phyloP scores from a whole-genome alignment of 2,329 filamentous ascomycete genomes.

The Apiospora kogelbergensis region DNA sequence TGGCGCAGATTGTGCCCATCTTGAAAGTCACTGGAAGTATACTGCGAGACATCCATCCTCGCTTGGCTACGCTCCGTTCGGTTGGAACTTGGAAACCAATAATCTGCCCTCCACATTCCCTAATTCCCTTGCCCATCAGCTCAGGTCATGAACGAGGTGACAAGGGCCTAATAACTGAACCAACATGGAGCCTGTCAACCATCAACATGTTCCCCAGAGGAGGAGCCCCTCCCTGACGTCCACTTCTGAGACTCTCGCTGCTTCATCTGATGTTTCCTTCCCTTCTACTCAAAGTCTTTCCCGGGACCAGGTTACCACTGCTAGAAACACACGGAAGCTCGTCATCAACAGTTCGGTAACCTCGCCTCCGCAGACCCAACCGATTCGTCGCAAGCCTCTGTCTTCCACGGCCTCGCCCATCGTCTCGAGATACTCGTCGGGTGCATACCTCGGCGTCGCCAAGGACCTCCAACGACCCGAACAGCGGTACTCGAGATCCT shows the following conservation, averaged over 20 bases:
- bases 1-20: neutral
- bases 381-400: conserved; percentile 62
- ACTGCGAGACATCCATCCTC: conserved; percentile 3
- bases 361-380: conserved; percentile 22
- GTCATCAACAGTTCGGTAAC: conserved; percentile 24
- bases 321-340: conserved; percentile 32
- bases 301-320: conserved; percentile 28
- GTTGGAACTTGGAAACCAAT: conserved; percentile 9
- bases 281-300: conserved; percentile 17
- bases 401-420: conserved; percentile 54
- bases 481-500: conserved; percentile 53
- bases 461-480: conserved; percentile 49
- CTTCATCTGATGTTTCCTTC: conserved; percentile 36
- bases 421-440: conserved; percentile 48
- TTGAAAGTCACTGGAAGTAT: neutral
- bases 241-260: conserved; percentile 38
- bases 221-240: conserved; percentile 13
- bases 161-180: conserved; percentile 9
- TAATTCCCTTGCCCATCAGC: conserved; percentile 6
- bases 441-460: conserved; percentile 34
- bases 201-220: conserved; percentile 1
- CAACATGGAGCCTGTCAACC: conserved; percentile 13
- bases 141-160: neutral
- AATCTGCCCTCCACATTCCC: conserved; percentile 15
- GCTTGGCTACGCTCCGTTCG: conserved; percentile 8